Conservation (phyloP, 176 grass and related monocot genomes). For the Rhynchospora breviuscula region DNA sequence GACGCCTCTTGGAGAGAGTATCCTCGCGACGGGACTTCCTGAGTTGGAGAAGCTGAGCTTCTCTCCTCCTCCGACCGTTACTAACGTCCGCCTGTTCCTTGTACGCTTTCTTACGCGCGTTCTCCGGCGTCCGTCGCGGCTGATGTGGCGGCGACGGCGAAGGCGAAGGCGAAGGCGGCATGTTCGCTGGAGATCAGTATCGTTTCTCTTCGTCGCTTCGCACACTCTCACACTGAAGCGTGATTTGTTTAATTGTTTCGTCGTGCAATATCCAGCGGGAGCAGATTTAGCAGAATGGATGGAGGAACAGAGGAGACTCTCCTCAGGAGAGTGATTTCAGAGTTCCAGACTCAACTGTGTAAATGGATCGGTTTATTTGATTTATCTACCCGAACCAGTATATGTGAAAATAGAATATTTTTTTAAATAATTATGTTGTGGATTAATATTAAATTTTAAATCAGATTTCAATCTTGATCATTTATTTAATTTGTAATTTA, state of each 20-base stretch:
- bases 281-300: no score
- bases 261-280: not conserved
- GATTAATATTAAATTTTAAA: no score
- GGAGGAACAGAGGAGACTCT: no score
- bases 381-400: no score
- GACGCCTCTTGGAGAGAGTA: conserved; percentile 67
- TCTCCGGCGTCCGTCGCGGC: conserved; percentile 28
- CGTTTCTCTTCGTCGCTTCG: not conserved
- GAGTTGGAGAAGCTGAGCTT: conserved; percentile 51
- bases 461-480: no score
- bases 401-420: no score
- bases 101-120: conserved; percentile 46
- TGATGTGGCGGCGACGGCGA: conserved; percentile 24
- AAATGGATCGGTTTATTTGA: no score
- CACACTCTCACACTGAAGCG: not conserved
- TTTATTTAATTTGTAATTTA: no score
- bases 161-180: not conserved
- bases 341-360: no score
- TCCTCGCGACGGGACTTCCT: conserved; percentile 52
- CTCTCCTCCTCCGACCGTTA: conserved; percentile 48
- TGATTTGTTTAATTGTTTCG: not conserved
- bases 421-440: no score
- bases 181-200: not conserved
- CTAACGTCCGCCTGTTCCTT: conserved; percentile 48
- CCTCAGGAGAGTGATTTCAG: no score